Conservation (phyloP, 495 filamentous ascomycete genomes). For the Xylaria telfairii region DNA sequence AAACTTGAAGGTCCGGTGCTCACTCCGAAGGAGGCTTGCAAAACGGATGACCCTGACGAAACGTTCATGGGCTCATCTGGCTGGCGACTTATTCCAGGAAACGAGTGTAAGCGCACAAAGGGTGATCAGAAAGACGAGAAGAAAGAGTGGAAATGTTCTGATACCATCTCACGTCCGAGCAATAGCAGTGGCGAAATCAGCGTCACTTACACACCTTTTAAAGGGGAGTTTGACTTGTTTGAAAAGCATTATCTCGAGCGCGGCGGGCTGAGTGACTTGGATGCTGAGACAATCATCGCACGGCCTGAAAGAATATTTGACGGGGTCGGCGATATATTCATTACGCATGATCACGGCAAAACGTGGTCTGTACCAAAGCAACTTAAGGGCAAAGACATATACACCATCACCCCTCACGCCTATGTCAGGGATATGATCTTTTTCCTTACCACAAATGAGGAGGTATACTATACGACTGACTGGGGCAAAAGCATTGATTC, state of each 20-base stretch:
- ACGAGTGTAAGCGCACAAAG: constrained; percentile 71
- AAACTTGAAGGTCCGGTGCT: constrained; percentile 55
- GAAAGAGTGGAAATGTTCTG: constrained; percentile 61
- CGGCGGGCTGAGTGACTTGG: constrained; percentile 62
- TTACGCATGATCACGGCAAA: constrained; percentile 86
- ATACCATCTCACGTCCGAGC: constrained; percentile 48
- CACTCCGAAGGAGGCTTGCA: constrained; percentile 69
- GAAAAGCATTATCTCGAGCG: constrained; percentile 85
- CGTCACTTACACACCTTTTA: constrained; percentile 62
- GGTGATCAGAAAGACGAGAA: constrained; percentile 64
- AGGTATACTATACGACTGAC: constrained; percentile 79
- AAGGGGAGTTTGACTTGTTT: constrained; percentile 58
- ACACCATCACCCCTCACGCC: constrained; percentile 71
- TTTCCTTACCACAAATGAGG: constrained; percentile 72
- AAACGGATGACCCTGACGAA: constrained; percentile 61
- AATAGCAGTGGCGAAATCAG: constrained; percentile 66
- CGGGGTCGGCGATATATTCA: constrained; percentile 59
- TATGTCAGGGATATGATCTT: constrained; percentile 84
- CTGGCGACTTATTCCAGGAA: constrained; percentile 90
- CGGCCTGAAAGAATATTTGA: constrained; percentile 59
- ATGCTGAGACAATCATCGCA: constrained; percentile 87
- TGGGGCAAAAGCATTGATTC: constrained; percentile 69
- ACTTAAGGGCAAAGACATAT: constrained; percentile 67
- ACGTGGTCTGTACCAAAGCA: constrained; percentile 66
- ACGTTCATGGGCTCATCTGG: constrained; percentile 86